Base-by-base conservation (phyloP, 805 yeast genomes). In the Saccharomycopsis javanensis region DNA sequence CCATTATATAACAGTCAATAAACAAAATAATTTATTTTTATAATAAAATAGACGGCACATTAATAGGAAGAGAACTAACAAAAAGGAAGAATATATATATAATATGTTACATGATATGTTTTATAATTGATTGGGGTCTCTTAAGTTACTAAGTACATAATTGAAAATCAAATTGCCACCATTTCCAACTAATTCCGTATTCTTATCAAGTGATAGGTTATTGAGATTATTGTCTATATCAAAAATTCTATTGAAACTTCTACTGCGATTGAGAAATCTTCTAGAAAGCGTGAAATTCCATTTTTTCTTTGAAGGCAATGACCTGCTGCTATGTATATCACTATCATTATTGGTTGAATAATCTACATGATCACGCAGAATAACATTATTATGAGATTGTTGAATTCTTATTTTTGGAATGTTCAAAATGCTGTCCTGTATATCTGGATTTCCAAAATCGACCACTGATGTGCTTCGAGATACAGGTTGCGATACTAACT, bases 171-270 rank as follows among this genome's bases (percentile, higher is more conserved):
- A 27, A 33, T 57, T 56, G n/a, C 61, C 61, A 54, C 53, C 48
- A 15, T 60, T 54, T 16, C 61, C 61, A 13, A 57, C 57, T 48
- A 59, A 35, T 31, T 54, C 61, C 34, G 60, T 57, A 18, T 59
- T 59, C 25, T 42, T 2, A 42, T 42, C 48, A 42, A 42, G 11
- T 42, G 4, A 23, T 5, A 42, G n/a, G 23, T 42, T 3, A 20
- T 42, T 4, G 5, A 20, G 23, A 52, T 55, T 56, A 27, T 51
- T 55, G 16, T 55, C 52, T 33, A 48, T 30, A 15, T 57, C 57
- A 3, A 30, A 16, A 23, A 57, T 54, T 30, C 55, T 31, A 27
- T 56, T 56, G 50, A 56, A 56, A 27, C 59, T 56, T 35, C 55
- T 30, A 10, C 46, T 30, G 1, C 59, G 42, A 28, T 56, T 56